Evolutionary conservation across 2,329 filamentous ascomycete species (phyloP).

Genomic region (Magnaporthiopsis poae): DNA sequence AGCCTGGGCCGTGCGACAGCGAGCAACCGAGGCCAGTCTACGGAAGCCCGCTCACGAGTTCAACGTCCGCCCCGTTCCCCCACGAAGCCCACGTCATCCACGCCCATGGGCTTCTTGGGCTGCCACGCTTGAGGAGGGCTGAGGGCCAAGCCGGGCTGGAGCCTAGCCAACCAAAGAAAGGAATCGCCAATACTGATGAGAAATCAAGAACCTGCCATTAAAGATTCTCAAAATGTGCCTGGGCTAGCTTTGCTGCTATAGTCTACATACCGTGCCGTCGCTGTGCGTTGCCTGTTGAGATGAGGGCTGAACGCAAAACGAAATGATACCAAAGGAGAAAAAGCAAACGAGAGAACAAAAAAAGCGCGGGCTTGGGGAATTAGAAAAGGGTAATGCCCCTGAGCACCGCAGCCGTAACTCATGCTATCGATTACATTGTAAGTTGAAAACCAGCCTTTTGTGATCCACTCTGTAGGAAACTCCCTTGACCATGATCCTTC

Average conservation of each 20-base stretch:
- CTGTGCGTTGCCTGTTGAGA: not conserved
- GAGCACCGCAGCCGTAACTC: slow-evolving; percentile 2
- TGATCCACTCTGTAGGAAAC: slow-evolving; percentile 1
- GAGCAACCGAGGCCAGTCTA: too few species aligned
- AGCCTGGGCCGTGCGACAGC: not conserved
- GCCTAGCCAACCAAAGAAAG: not conserved
- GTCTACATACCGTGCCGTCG: not conserved
- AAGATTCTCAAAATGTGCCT: not conserved
- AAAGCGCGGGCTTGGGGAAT: not conserved
- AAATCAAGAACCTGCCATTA: not conserved
- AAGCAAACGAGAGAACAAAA: not conserved
- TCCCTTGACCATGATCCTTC: not conserved
- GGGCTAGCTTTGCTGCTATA: not conserved
- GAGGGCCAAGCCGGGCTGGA: not conserved
- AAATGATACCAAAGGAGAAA: slow-evolving; percentile 1
- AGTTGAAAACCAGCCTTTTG: not conserved
- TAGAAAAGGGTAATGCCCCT: not conserved
- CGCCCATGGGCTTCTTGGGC: not conserved
- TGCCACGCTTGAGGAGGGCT: too few species aligned
- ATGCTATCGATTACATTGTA: slow-evolving; percentile 1
- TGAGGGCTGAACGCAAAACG: not conserved
- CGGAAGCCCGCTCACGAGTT: not conserved
- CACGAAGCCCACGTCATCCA: not conserved
- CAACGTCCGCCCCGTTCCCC: not conserved
- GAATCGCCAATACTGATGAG: not conserved